Percentiles rank a stretch among this genome's conserved stretches.
Conservation (phyloP, 805 yeast species). For the Candida loeiensis region DNA sequence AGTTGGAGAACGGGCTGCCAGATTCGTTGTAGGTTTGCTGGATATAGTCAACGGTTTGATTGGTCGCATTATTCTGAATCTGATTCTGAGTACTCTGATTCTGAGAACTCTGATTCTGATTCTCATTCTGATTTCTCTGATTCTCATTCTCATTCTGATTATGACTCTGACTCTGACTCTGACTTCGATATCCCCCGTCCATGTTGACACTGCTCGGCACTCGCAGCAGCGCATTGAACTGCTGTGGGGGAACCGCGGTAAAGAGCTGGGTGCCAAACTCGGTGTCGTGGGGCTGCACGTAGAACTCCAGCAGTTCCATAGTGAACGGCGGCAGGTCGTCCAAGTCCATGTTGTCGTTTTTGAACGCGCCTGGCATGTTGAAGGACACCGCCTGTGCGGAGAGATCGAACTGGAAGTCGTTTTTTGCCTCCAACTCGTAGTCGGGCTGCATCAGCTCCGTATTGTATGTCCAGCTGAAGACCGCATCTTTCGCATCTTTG, state of each 20-base stretch:
- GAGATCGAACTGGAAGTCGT: background rate
- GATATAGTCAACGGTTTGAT: too few species aligned
- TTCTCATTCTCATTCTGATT: background rate
- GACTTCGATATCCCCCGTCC: background rate
- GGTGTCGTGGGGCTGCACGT: background rate
- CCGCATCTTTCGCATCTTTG: background rate
- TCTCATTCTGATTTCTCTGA: background rate
- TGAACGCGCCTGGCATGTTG: slow-evolving; percentile 30
- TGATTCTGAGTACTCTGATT: too few species aligned
- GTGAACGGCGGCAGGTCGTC: slow-evolving; percentile 38
- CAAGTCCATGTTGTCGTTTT: slow-evolving; percentile 28
- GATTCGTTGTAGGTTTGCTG: too few species aligned
- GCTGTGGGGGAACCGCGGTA: slow-evolving; percentile 1
- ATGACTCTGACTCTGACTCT: background rate
- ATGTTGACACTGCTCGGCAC: slow-evolving; percentile 9
- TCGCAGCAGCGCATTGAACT: slow-evolving; percentile 3
- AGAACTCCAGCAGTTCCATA: slow-evolving; percentile 17
- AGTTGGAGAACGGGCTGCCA: too few species aligned
- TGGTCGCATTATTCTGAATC: too few species aligned
- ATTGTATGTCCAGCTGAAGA: background rate
- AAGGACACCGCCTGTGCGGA: slow-evolving; percentile 11
- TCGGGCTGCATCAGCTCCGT: background rate
- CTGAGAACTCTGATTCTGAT: too few species aligned
- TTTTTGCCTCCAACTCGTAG: background rate
- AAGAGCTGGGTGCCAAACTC: background rate